A percentile compares a stretch with the other conserved stretches of the same genome.
phyloP scores from a whole-genome alignment of 1,284 basidiomycete genomes.

The Xanthoconium separans region DNA sequence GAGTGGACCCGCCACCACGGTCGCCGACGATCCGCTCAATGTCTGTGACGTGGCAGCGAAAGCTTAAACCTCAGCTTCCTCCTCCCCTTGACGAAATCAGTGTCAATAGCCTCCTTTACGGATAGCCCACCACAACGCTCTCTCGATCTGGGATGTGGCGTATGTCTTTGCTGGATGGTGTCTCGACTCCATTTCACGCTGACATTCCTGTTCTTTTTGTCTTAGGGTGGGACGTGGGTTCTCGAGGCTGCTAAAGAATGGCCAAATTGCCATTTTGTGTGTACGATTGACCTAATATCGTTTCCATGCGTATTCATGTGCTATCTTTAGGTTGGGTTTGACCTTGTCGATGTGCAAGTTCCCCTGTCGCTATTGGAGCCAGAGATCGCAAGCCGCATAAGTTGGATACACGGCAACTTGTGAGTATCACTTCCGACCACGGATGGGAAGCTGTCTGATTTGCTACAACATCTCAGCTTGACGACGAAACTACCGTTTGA shows the following conservation, averaged over 20 bases:
- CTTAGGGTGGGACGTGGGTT: conserved; percentile 67
- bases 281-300: conserved; percentile 25
- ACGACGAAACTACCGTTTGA: conserved; percentile 74
- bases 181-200: background rate
- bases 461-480: conserved; percentile 42
- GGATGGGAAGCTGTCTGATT: conserved; percentile 6
- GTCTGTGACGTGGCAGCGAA: conserved; percentile 41
- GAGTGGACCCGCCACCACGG: conserved; percentile 28
- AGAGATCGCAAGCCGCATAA: conserved; percentile 52
- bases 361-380: conserved; percentile 49
- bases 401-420: conserved; percentile 77
- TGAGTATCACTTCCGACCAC: conserved; percentile 34
- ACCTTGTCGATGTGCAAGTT: conserved; percentile 70
- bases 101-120: conserved; percentile 56
- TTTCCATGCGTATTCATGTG: conserved; percentile 8
- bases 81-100: conserved; percentile 46
- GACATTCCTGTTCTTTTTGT: conserved; percentile 3
- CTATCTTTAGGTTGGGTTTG: conserved; percentile 61
- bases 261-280: conserved; percentile 63
- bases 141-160: conserved; percentile 71
- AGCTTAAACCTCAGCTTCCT: conserved; percentile 56
- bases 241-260: conserved; percentile 71
- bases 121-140: conserved; percentile 46
- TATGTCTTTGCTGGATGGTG: conserved; percentile 34
- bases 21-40: conserved; percentile 5